Percentiles rank a stretch among this genome's conserved stretches.
Evolutionary conservation across 2,329 filamentous ascomycete species (phyloP).

Genomic region (Fusarium odoratissimum): DNA sequence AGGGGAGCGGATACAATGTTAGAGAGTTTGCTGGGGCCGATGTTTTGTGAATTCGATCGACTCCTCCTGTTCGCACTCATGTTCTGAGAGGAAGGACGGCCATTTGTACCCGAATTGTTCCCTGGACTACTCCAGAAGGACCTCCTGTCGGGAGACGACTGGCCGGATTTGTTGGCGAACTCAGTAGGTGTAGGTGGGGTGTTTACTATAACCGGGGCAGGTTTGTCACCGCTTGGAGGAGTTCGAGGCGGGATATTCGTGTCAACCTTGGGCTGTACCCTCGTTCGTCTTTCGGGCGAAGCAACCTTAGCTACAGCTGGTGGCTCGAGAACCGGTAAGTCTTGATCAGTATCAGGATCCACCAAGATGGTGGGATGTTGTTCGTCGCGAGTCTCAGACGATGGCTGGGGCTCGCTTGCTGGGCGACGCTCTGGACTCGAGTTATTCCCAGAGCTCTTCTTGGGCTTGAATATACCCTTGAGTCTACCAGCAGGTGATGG

Average conservation of each 20-base stretch:
- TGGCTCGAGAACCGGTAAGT: slow-evolving; percentile 44
- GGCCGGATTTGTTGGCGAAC: slow-evolving; percentile 35
- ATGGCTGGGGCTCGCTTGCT: slow-evolving; percentile 33
- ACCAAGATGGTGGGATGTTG: slow-evolving; percentile 38
- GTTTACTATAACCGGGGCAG: slow-evolving; percentile 69
- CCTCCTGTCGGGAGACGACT: slow-evolving; percentile 46
- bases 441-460: slow-evolving; percentile 36
- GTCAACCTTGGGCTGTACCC: slow-evolving; percentile 46
- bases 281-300: slow-evolving; percentile 45
- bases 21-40: slow-evolving; percentile 87
- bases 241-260: slow-evolving; percentile 56
- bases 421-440: slow-evolving; percentile 40
- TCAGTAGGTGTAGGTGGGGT: slow-evolving; percentile 75
- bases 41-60: slow-evolving; percentile 64
- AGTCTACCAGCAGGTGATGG: slow-evolving; percentile 78
- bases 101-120: slow-evolving; percentile 55
- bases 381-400: slow-evolving; percentile 30
- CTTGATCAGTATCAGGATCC: slow-evolving; percentile 35
- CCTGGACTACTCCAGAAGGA: slow-evolving; percentile 44
- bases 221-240: slow-evolving; percentile 58
- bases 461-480: slow-evolving; percentile 69
- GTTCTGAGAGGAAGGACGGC: slow-evolving; percentile 70
- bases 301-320: slow-evolving; percentile 47
- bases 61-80: slow-evolving; percentile 76
- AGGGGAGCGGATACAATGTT: slow-evolving; percentile 77